Conservation (phyloP, 345 rosid genomes). For the Passiflora organensis region DNA sequence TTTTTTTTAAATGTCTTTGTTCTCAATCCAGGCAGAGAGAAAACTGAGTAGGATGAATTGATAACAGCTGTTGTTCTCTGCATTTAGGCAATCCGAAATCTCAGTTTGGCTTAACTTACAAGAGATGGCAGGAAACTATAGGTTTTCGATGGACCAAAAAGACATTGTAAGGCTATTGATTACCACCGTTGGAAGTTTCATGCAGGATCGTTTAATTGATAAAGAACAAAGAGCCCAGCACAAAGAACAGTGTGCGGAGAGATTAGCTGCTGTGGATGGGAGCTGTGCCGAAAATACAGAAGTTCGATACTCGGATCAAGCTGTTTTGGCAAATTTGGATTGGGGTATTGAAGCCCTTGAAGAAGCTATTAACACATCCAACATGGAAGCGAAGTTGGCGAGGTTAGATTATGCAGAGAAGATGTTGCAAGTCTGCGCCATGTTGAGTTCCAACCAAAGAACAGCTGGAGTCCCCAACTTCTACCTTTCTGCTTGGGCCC, state of each 20-base stretch:
- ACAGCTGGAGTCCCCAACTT: conserved; percentile 70
- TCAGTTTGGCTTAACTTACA: conserved; percentile 1
- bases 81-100: background rate
- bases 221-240: conserved; percentile 43
- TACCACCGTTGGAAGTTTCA: conserved; percentile 39
- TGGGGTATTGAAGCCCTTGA: conserved; percentile 76
- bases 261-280: conserved; percentile 57
- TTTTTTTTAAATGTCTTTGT: background rate
- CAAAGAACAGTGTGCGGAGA: conserved; percentile 64
- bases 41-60: background rate
- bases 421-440: conserved; percentile 63
- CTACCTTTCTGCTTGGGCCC: conserved; percentile 73
- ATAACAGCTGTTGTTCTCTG: background rate
- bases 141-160: conserved; percentile 44
- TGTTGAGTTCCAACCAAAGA: conserved; percentile 43
- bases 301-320: conserved; percentile 61
- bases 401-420: conserved; percentile 57
- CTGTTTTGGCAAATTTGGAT: conserved; percentile 54
- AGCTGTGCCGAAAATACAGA: conserved; percentile 27
- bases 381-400: conserved; percentile 52
- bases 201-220: conserved; percentile 36
- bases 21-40: too few species aligned
- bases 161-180: conserved; percentile 34
- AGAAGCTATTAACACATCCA: conserved; percentile 57
- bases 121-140: conserved; percentile 37